These are phyloP conservation scores for Saussurea involucrata DNA, from an alignment of 129 eudicot genomes.

Conservation along the genomic window DNA sequence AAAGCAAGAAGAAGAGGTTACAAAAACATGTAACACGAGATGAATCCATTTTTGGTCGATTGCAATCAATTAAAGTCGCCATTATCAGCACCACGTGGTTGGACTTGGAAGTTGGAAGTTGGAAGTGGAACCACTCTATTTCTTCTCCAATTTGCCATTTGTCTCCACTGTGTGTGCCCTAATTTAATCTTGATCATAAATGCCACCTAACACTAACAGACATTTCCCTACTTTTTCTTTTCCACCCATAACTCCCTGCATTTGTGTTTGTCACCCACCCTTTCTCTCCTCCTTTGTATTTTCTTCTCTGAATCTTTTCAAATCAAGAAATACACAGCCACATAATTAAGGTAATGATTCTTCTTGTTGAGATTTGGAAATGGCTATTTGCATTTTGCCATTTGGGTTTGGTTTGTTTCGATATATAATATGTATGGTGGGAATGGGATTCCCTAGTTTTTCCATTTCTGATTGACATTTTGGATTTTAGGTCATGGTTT, in stretches of 20 bases:
- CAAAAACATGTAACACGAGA: neutral
- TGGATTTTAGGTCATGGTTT: slow-evolving; percentile 16
- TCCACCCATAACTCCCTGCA: neutral
- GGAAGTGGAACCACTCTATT: slow-evolving; percentile 17
- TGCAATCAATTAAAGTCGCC: slow-evolving; percentile 15
- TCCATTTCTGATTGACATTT: neutral
- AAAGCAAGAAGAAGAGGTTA: no score
- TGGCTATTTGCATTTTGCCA: slow-evolving; percentile 16
- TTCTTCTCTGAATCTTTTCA: neutral
- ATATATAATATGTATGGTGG: neutral
- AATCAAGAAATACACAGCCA: neutral
- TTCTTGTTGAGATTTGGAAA: neutral
- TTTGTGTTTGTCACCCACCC: neutral
- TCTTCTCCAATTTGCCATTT: slow-evolving; percentile 2
- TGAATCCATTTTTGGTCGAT: neutral
- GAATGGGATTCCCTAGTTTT: neutral
- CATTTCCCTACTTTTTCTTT: slow-evolving; percentile 10
- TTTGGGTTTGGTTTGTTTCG: slow-evolving; percentile 19
- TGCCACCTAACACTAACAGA: neutral
- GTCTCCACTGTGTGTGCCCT: slow-evolving; percentile 21
- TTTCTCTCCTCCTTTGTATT: neutral
- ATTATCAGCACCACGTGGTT: slow-evolving; percentile 26
- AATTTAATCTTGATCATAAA: slow-evolving; percentile 13
- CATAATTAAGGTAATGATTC: slow-evolving; percentile 25
- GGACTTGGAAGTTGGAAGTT: no score